Evolutionary conservation across 208 protist species (phyloP), one percentile per base, ranked within the genome.

Genomic region (Trypanosoma melophagium): DNA sequence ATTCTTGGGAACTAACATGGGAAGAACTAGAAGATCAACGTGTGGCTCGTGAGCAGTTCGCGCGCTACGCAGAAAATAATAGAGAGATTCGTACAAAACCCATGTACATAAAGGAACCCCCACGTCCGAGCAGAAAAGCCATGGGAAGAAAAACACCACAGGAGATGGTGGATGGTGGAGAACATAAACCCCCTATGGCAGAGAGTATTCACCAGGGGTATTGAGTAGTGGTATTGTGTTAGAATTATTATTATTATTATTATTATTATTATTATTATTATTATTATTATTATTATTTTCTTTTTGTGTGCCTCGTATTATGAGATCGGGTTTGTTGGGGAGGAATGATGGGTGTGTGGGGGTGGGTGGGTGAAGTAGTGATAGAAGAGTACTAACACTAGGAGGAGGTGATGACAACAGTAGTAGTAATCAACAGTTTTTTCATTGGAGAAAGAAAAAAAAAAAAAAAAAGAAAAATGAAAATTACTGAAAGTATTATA

Each of bases 61-160:
- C 90, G 2, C 68, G 84, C 16, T 85, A 76, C 35, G 74, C 72
- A 13, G 86, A 94, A 70, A 75, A 77, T 51, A 92, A 91, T 63
- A 70, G 82, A 13, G 87, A 93, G 61, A 45, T 96, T 14, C 78
- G 90, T 19, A 79, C 76, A 0, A 92, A 94, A 67, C 86, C 86
- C 22, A 92, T 92, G 83, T 96, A 94, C 74, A 93, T 96, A 69
- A 93, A 92, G 71, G 87, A 96, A 60, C 90, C 87, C n/a, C 87
- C 87, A 28, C 77, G 90, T 35, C 87, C 87, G 7, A 96, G 76
- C 63, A 73, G 83, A 35, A 92, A 90, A 72, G 76, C 83, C 35
- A 85, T 85, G 80, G 75, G 84, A 12, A 82, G 83, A 56, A 77
- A 80, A 62, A 92, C 86, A 50, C 85, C 90, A 10, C 76, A 89